Conservation (phyloP, 352 stramenopile species). For the Pythium sukuiense region DNA sequence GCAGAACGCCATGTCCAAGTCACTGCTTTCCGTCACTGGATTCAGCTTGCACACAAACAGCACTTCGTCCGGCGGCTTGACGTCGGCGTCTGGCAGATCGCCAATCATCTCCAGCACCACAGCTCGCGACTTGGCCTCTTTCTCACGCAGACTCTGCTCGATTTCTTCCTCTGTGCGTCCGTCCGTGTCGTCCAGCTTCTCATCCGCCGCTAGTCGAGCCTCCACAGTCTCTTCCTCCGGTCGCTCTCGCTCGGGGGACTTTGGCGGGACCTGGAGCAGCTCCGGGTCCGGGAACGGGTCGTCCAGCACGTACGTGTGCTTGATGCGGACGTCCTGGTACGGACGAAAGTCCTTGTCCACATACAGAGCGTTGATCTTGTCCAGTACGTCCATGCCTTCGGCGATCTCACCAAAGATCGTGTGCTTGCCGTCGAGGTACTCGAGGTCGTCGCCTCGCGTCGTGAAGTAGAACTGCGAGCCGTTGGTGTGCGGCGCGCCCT, state of each 20-base stretch:
- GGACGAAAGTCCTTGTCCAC: constrained; percentile 94
- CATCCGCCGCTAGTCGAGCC: constrained; percentile 86
- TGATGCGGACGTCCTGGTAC: constrained; percentile 97
- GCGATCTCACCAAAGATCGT: constrained; percentile 92
- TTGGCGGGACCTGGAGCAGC: constrained; percentile 68
- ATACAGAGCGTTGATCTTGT: constrained; percentile 94
- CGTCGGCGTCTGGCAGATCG: constrained; percentile 96
- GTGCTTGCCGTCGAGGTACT: constrained; percentile 91
- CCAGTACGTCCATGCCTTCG: constrained; percentile 94
- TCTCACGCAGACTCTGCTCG: constrained; percentile 84
- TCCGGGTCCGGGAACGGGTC: constrained; percentile 82
- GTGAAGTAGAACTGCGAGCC: constrained; percentile 98
- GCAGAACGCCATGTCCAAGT: constrained; percentile 95
- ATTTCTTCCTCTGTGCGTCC: constrained; percentile 86
- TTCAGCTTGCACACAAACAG: constrained; percentile 99
- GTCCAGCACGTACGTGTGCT: constrained; percentile 89
- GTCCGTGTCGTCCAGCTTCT: constrained; percentile 78
- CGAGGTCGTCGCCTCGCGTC: constrained; percentile 84
- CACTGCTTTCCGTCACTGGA: constrained; percentile 91
- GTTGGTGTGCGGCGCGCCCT: constrained; percentile 66
- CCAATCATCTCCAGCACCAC: constrained; percentile 99
- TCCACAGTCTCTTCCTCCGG: constrained; percentile 92
- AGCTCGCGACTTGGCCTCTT: constrained; percentile 93
- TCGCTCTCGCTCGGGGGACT: constrained; percentile 86
- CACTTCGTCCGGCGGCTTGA: constrained; percentile 97